Evolutionary conservation across 2,329 filamentous ascomycete species (phyloP), one percentile per base, ranked within the genome.

Genomic region (Claviceps monticola): DNA sequence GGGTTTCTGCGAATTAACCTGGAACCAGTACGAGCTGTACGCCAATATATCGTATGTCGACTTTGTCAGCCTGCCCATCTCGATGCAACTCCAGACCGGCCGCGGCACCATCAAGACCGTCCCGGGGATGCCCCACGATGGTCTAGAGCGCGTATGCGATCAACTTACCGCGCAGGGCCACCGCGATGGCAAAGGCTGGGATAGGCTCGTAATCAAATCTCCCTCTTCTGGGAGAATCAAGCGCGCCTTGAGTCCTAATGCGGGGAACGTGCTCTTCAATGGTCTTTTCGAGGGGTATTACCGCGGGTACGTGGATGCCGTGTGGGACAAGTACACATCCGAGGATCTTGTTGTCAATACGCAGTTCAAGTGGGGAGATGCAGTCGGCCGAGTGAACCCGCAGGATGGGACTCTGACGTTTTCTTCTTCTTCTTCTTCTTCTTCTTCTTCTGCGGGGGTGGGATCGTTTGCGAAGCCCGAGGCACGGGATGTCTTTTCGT

Each of bases 41-140:
- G 80, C 78, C 58, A 86, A 86, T 58, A 82, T 90, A 59, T 80
- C 74, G 55, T 83, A 84, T 62, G 86, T 90, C 50, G 86, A 90
- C 69, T 90, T 90, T 66, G 76, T 88, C 55, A 71, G 71, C 58
- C 63, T 84, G 57, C 82, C 83, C n/a, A 74, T 84, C 49, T 74
- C 77, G 1, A 71, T 83, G 56, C 62, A 66, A 54, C 72, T 83
- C 46, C 66, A 66, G 51, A 75, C 73, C 54, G 69, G 68, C 19
- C 62, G 65, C 45, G 76, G 74, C 45, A 56, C 57, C 11, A 61
- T 68, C 17, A 71, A 72, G 56, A 66, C 61, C 16, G 77, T 80
- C 9, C 62, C 65, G n/a, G 78, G 78, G 23, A 64, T 79, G 55
- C 70, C 71, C 2, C 50, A 64, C 38, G 65, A 70, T 52, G 76